Evolutionary conservation across 495 filamentous ascomycete genomes (phyloP), one percentile per base, ranked within the genome.

Genomic region (Acidomyces sp.): DNA sequence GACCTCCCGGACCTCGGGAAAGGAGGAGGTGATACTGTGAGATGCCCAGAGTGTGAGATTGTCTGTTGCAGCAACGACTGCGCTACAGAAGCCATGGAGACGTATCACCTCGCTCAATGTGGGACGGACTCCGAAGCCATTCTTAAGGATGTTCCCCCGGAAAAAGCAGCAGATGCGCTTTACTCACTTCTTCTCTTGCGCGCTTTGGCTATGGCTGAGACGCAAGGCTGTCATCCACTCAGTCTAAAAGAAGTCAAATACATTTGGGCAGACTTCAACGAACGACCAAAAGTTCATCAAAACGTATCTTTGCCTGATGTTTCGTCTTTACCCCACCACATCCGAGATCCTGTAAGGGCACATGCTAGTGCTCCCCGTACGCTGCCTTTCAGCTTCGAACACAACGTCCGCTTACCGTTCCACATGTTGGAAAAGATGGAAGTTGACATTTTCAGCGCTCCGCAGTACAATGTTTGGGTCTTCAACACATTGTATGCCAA

Each of bases 401-500:
- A 77, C 48, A 88, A 87, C 49, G 78, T 96, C 50, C 72, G 84
- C 33, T 71, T 72, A 15, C 88, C 88, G 0, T 72, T 86, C 18
- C 82, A 93, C 45, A 66, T 95, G 12, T 70, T 96, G 10, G 79
- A 86, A 53, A 86, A 86, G 58, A 88, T 96, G 81, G 82, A 83
- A 39, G 67, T 93, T 9, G 78, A 94, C 52, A 82, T 85, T 32
- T 96, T 85, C 63, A 65, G 67, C 13, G 64, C 69, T 2, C 65
- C 79, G 21, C 54, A 65, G 12, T 81, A 84, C 58, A 87, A 94
- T 45, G 65, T 80, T n/a, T 97, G 90, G 90, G 72, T 95, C 6
- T 69, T 92, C 52, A 93, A 95, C 58, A 94, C 87, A 0, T 69
- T 93, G 4, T 90, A 85, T 59, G 74, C 80, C 37, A 97, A 97